These are phyloP conservation scores for Quercus glauca DNA, from an alignment of 306 rosid species.

Conservation along the genomic window DNA sequence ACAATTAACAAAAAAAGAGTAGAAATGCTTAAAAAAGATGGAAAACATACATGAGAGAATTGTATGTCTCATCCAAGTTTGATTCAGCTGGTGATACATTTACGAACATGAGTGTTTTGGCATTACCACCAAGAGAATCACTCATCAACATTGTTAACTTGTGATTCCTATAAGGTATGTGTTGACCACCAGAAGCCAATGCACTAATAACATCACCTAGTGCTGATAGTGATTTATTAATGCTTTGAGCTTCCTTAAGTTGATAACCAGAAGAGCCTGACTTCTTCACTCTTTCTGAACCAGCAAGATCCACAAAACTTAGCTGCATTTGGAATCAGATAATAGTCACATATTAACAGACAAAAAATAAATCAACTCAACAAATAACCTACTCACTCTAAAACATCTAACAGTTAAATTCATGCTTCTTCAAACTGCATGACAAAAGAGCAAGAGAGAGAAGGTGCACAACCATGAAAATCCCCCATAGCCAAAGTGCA, in stretches of 20 bases:
- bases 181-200: constrained; percentile 80
- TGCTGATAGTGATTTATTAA: constrained; percentile 95
- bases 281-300: constrained; percentile 90
- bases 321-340: constrained; percentile 41
- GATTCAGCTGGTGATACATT: constrained; percentile 84
- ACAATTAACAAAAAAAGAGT: neutral
- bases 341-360: neutral
- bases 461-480: neutral
- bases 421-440: neutral
- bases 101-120: constrained; percentile 95
- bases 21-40: neutral
- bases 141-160: constrained; percentile 97
- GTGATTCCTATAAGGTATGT: constrained; percentile 91
- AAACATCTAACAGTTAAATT: constrained; percentile 1
- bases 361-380: neutral
- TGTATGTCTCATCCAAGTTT: constrained; percentile 87
- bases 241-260: constrained; percentile 97
- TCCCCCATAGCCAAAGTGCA: neutral
- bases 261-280: constrained; percentile 87
- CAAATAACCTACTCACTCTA: neutral
- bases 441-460: neutral
- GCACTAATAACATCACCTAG: constrained; percentile 93
- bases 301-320: constrained; percentile 99
- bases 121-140: constrained; percentile 95
- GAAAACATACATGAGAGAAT: constrained; percentile 73